These are phyloP conservation scores for Capronia epimyces DNA, from an alignment of 2,329 filamentous ascomycete species.

Conservation along the genomic window DNA sequence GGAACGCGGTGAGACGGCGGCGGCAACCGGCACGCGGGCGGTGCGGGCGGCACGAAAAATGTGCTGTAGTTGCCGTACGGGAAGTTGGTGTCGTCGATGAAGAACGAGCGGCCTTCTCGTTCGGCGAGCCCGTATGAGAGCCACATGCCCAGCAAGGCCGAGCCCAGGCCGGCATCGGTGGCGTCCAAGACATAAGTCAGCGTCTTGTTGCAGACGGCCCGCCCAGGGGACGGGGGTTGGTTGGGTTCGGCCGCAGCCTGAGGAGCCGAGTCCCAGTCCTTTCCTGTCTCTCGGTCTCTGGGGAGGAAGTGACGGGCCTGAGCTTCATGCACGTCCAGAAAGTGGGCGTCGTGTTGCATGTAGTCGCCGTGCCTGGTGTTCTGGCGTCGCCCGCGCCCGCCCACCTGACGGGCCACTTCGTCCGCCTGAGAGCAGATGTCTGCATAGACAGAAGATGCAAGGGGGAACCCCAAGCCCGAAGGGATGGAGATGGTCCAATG, in stretches of 20 bases:
- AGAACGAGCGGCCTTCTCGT: constrained; percentile 69
- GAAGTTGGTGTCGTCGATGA: constrained; percentile 79
- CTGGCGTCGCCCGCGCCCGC: constrained; percentile 49
- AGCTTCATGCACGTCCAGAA: constrained; percentile 69
- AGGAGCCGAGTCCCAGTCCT: no score
- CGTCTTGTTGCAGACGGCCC: constrained; percentile 60
- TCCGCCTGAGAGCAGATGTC: constrained; percentile 64
- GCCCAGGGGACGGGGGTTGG: no score
- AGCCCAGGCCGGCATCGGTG: constrained; percentile 69
- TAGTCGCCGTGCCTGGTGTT: constrained; percentile 52
- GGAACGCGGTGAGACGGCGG: constrained; percentile 71
- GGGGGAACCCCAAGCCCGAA: constrained; percentile 58
- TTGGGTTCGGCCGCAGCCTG: no score
- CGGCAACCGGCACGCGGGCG: constrained; percentile 63
- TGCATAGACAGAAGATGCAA: constrained; percentile 60
- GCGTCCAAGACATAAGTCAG: constrained; percentile 75
- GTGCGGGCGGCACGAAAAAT: constrained; percentile 60
- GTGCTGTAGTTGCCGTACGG: constrained; percentile 69
- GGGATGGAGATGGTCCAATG: constrained; percentile 83
- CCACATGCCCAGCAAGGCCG: constrained; percentile 73
- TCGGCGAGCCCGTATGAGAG: constrained; percentile 74
- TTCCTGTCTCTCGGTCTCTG: constrained; percentile 6
- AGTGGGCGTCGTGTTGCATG: constrained; percentile 53
- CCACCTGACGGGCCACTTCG: constrained; percentile 57
- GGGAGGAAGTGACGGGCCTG: constrained; percentile 60